These are phyloP conservation scores for Rhododendron simsii DNA, from an alignment of 148 eudicot species.

Conservation along the genomic window DNA sequence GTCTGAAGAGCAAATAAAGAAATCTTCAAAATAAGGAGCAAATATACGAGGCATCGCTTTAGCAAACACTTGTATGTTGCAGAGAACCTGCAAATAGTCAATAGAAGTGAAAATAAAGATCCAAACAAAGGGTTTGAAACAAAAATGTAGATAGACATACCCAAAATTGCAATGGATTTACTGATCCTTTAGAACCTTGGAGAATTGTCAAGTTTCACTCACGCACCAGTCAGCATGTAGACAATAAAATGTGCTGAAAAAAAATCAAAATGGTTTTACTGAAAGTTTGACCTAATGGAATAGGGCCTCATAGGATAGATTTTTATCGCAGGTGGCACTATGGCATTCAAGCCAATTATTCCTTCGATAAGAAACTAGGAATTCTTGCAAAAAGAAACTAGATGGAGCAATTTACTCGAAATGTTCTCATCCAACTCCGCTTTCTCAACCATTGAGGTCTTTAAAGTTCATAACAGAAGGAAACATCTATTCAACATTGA, in stretches of 20 bases:
- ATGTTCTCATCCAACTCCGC: neutral
- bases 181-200: neutral
- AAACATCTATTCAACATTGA: neutral
- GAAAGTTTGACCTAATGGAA: neutral
- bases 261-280: neutral
- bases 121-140: neutral
- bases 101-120: conserved; percentile 1
- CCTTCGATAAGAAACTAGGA: neutral
- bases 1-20: conserved; percentile 74
- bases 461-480: neutral
- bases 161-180: neutral
- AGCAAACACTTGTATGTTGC: conserved; percentile 94
- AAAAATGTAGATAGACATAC: neutral
- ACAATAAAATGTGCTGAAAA: neutral
- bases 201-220: neutral
- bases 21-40: conserved; percentile 75
- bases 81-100: conserved; percentile 60
- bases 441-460: neutral
- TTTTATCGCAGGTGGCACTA: neutral
- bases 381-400: neutral
- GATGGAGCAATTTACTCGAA: neutral
- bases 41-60: conserved; percentile 88
- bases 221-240: neutral
- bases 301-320: neutral
- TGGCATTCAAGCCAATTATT: neutral